Conservation (phyloP, 2,329 filamentous ascomycete species). For the Dactylellina drechsleri region DNA sequence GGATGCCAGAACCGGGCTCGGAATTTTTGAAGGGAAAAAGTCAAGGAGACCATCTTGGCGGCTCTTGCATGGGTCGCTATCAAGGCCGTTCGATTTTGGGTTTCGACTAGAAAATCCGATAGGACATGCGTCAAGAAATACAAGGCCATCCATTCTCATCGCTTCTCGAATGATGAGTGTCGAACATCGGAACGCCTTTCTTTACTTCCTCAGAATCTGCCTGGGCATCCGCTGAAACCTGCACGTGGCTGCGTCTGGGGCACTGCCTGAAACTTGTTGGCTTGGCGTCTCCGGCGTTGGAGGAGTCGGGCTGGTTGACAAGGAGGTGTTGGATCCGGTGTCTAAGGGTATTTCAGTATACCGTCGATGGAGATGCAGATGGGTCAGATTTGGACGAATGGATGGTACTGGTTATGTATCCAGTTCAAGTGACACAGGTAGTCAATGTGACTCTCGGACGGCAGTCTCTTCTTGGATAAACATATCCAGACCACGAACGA, state of each 20-base stretch:
- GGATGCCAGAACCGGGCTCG: slow-evolving; percentile 12
- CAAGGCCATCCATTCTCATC: slow-evolving; percentile 15
- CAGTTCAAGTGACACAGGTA: not conserved
- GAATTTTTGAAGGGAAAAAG: slow-evolving; percentile 4
- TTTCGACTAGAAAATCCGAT: slow-evolving; percentile 14
- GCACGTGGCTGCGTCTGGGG: not conserved
- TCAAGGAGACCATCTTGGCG: slow-evolving; percentile 9
- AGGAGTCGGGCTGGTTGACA: slow-evolving; percentile 1
- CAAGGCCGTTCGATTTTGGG: not conserved
- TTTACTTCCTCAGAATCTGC: not conserved
- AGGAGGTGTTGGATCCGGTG: not conserved
- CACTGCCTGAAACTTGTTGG: not conserved
- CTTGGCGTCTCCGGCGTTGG: not conserved
- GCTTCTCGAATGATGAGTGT: slow-evolving; percentile 10
- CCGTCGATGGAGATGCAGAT: not conserved
- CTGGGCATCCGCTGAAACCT: not conserved
- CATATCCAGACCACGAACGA: slow-evolving; percentile 6
- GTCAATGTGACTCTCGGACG: not conserved
- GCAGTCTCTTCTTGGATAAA: slow-evolving; percentile 20
- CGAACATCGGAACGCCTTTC: slow-evolving; percentile 6
- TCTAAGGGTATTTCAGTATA: not conserved
- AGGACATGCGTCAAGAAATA: slow-evolving; percentile 23
- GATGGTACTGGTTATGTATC: slow-evolving; percentile 1
- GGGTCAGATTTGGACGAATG: not conserved
- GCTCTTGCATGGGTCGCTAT: slow-evolving; percentile 4